Base-by-base conservation (phyloP, 2,329 filamentous ascomycete genomes). In the Zopfia rhizophila region DNA sequence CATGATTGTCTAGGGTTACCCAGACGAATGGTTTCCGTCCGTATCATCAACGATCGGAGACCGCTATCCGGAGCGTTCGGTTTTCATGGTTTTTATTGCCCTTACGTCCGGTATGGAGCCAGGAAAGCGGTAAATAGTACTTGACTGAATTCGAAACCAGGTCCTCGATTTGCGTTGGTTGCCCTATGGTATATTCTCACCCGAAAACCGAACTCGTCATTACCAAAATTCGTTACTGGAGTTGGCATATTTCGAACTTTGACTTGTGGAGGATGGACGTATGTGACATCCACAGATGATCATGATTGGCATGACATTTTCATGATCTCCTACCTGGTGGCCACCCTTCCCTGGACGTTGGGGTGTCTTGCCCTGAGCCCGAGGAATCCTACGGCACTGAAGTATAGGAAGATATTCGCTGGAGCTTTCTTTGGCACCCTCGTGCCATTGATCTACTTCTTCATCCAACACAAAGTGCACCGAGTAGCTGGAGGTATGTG, bases 281-380 rank as follows among this genome's bases (percentile, higher is more conserved):
- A 97, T 73, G 86, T 99, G 51, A 99, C 94, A 18, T 97, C 94
- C 52, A 99, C 94, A 30, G 94, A 99, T 70, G 91, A 97, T 70
- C 94, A 99, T 73, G 86, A 96, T 73, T 97, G 91, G 92, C 94
- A 99, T 72, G 94, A 99, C 67, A 93, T 97, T 53, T 93, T 99
- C 72, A 99, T 99, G 94, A 97, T 99, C 60, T 95, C 91, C 11
- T 99, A 99, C 73, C 80, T 99, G 44, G 87, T 99, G 32, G 89
- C 91, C 23, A 97, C 94, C 3, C 79, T 99, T 41, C 94, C 94
- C 2, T 99, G 94, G 94, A 99, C 93, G 2, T 73, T 91, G 35
- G 94, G 94, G 36, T 97, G 93, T 72, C 82, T 97, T 51, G 85
- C 88, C 4, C 77, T 97, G 38, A 97, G 92, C 73, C 91, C 93